Evolutionary conservation across 192 early-diverging fungal species (phyloP).

Genomic region (Gamsiella multidivaricata): DNA sequence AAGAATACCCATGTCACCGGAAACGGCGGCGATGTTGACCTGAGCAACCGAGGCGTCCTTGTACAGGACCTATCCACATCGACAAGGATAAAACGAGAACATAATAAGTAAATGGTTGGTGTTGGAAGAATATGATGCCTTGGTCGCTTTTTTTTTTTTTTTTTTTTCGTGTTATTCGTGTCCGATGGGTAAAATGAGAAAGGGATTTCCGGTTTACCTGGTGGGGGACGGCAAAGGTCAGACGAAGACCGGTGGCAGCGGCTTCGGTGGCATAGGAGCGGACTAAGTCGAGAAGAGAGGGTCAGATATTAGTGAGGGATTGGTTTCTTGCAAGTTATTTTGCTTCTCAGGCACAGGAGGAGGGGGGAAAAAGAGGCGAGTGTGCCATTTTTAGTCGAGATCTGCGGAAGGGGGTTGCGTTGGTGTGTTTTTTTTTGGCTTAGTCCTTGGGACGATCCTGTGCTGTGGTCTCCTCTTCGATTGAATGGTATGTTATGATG

Average conservation of each 20-base stretch:
- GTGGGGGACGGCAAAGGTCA: constrained; percentile 94
- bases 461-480: too few species aligned
- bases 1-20: constrained; percentile 98
- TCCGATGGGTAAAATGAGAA: too few species aligned
- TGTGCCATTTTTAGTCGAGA: too few species aligned
- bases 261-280: constrained; percentile 90
- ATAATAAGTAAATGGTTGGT: background rate
- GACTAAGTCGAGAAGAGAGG: constrained; percentile 54
- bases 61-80: constrained; percentile 69
- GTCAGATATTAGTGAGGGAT: too few species aligned
- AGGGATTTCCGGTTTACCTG: constrained; percentile 77
- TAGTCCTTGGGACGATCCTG: too few species aligned
- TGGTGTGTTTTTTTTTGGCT: too few species aligned
- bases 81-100: background rate
- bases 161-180: constrained; percentile 9
- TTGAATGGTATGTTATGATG: too few species aligned
- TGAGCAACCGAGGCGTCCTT: constrained; percentile 82
- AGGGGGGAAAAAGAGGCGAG: too few species aligned
- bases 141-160: background rate
- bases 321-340: too few species aligned
- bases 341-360: too few species aligned
- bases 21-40: constrained; percentile 92
- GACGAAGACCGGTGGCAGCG: constrained; percentile 69
- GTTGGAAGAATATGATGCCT: background rate
- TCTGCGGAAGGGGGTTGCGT: too few species aligned